Evolutionary conservation across 495 filamentous ascomycete genomes (phyloP), one percentile per base, ranked within the genome.

Genomic region (Aspergillus egyptiacus): DNA sequence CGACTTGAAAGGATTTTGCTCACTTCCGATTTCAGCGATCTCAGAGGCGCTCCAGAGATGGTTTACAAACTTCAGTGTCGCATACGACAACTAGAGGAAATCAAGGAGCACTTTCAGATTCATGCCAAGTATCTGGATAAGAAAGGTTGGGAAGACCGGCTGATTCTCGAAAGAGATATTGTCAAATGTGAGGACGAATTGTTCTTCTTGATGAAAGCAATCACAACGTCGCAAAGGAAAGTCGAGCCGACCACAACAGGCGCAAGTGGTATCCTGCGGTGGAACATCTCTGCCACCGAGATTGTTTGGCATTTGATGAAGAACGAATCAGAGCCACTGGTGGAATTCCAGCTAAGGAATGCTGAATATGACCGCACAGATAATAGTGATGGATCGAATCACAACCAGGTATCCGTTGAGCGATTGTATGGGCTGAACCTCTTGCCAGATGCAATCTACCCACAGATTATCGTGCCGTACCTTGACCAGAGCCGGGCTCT

Each of bases 151-250:
- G 79, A 91, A 53, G 90, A 96, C 62, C 80, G 89, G 25, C 69
- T 96, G 53, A 62, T 80, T 6, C 77, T 99, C 19, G 93, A 97
- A 58, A 83, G 86, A 33, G 93, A 99, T 59, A 72, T 99, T 45
- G 77, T 86, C 14, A 80, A 77, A 39, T 96, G 86, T 60, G 94
- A 97, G 60, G 94, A 99, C 59, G 94, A 99, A 67, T 69, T 99
- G 27, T 99, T 99, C 73, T 99, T 99, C 71, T 85, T 97, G 77
- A 96, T 97, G 94, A 96, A 99, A 57, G 93, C 93, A 17, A 97
- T 99, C 65, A 99, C 91, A 1, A 91, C 91, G 2, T 90, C 90
- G 7, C 93, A 99, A 61, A 72, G 90, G 48, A 91, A 89, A 59
- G 80, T 81, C 36, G 89, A 87, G 38, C 76, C 79, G 6, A 65